Conservation (phyloP, 2,329 filamentous ascomycete genomes). For the Tolypocladium endophyticum region DNA sequence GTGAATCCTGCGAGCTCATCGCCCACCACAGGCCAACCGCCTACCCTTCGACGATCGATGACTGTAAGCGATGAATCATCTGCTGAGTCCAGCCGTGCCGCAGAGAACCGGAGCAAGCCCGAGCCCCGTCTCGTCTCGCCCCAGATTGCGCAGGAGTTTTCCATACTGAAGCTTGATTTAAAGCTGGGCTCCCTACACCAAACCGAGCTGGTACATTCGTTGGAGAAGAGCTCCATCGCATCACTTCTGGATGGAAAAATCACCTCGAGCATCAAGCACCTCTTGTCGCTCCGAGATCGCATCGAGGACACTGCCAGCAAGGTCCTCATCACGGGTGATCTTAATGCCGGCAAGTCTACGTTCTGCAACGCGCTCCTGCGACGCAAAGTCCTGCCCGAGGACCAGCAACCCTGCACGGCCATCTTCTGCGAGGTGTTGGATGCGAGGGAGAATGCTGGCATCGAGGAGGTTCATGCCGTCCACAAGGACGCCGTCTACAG, state of each 20-base stretch:
- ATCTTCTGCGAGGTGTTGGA: slow-evolving; percentile 98
- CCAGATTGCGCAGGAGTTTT: slow-evolving; percentile 92
- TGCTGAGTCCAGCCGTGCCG: slow-evolving; percentile 63
- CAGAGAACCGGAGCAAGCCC: slow-evolving; percentile 46
- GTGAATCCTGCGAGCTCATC: slow-evolving; percentile 32
- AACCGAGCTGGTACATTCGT: slow-evolving; percentile 81
- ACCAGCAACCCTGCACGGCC: slow-evolving; percentile 95
- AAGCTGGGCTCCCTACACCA: slow-evolving; percentile 83
- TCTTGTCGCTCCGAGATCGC: slow-evolving; percentile 75
- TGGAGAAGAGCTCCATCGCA: slow-evolving; percentile 87
- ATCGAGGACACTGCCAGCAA: slow-evolving; percentile 98
- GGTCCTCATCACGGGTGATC: slow-evolving; percentile 86
- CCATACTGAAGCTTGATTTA: slow-evolving; percentile 85
- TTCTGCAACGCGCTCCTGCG: slow-evolving; percentile 96
- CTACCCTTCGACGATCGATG: slow-evolving; percentile 54
- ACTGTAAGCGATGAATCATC: slow-evolving; percentile 50
- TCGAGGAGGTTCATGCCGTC: slow-evolving; percentile 94
- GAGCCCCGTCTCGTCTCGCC: slow-evolving; percentile 83
- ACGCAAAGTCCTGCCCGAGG: slow-evolving; percentile 86
- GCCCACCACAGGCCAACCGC: slow-evolving; percentile 31
- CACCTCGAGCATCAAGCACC: slow-evolving; percentile 82
- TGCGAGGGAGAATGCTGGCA: slow-evolving; percentile 75
- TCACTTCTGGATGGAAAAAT: slow-evolving; percentile 90
- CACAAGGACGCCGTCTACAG: slow-evolving; percentile 73
- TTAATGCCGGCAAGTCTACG: slow-evolving; percentile 96